Conservation (phyloP, 441 rosid species). For the Syzygium malaccense region DNA sequence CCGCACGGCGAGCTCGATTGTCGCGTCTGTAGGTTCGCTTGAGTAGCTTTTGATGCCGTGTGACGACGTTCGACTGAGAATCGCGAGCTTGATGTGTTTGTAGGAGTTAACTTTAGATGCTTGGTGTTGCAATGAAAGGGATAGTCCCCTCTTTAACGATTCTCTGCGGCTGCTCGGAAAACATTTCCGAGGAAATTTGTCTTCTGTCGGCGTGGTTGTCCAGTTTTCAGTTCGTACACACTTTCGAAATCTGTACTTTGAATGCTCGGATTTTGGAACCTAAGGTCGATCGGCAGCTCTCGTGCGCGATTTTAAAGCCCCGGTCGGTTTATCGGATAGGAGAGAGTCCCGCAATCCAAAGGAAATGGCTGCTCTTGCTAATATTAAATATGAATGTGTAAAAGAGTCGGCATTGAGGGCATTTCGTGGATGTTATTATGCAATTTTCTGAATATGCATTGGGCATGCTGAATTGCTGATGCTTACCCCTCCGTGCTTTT, state of each 20-base stretch:
- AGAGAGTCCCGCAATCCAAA: neutral
- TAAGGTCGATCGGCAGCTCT: neutral
- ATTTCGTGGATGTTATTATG: neutral
- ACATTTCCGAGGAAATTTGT: neutral
- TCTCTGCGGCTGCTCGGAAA: neutral
- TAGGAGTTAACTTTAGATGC: neutral
- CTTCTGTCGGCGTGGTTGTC: neutral
- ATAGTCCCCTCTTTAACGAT: neutral
- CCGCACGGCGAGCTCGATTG: neutral
- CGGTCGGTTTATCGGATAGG: neutral
- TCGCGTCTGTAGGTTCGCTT: neutral
- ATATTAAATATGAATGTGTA: neutral
- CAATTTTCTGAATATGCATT: neutral
- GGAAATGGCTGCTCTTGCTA: neutral
- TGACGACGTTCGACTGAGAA: neutral
- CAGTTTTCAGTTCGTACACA: neutral
- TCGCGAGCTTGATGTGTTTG: neutral
- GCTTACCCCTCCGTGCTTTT: neutral
- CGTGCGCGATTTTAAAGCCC: neutral
- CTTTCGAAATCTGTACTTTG: neutral
- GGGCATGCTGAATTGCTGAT: neutral
- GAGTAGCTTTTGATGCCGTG: neutral
- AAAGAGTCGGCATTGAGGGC: neutral
- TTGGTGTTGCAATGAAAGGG: neutral
- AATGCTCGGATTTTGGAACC: neutral